phyloP scores from a whole-genome alignment of 2,329 filamentous ascomycete genomes.

The Stromatinia cepivora region DNA sequence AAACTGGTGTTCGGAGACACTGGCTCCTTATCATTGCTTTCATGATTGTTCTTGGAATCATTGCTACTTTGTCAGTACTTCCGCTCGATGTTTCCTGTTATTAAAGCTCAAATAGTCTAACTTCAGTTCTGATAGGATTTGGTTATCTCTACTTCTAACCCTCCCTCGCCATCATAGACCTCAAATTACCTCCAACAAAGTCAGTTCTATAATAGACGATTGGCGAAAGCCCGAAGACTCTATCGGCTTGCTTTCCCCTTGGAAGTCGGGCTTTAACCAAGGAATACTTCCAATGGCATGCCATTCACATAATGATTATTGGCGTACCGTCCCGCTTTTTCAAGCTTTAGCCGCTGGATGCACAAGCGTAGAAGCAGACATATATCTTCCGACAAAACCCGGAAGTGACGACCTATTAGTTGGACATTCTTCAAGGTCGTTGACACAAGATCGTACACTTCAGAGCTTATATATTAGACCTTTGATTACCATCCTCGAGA shows the following conservation, averaged over 20 bases:
- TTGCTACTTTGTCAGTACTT: neutral
- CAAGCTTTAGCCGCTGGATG: constrained; percentile 57
- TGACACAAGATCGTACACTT: constrained; percentile 55
- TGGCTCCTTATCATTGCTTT: neutral
- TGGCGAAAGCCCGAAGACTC: neutral
- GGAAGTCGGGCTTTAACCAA: neutral
- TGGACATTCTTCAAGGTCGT: constrained; percentile 55
- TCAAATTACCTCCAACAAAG: neutral
- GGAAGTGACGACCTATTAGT: constrained; percentile 48
- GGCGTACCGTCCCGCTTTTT: constrained; percentile 48
- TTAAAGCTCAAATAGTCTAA: neutral
- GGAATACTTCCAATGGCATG: constrained; percentile 1
- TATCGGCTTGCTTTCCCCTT: neutral
- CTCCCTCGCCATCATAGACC: neutral
- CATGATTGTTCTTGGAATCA: neutral
- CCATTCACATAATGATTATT: constrained; percentile 58
- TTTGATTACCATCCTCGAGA: constrained; percentile 54
- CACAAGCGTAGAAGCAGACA: constrained; percentile 59
- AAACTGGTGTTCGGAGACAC: neutral
- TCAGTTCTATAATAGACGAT: neutral
- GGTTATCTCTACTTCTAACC: neutral
- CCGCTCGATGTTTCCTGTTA: neutral
- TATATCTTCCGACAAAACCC: constrained; percentile 57
- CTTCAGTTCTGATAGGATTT: neutral
- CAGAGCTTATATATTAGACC: constrained; percentile 59